Conservation (phyloP, 768 basidiomycete species). For the Phanerochaete carnosa region DNA sequence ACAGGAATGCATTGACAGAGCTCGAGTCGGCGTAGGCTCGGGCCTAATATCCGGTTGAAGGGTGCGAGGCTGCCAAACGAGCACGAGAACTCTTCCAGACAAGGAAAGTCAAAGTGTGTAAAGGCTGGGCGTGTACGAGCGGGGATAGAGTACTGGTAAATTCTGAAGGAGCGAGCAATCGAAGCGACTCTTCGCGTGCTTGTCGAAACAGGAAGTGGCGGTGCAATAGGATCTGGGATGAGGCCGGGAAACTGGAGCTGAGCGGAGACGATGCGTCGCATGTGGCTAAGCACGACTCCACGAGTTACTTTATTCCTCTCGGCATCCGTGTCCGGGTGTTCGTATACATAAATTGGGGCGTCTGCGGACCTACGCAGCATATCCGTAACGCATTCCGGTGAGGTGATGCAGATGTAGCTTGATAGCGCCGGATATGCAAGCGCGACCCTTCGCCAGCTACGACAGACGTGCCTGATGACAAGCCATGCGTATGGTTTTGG, state of each 20-base stretch:
- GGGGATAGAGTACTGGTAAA: too few relatives aligned
- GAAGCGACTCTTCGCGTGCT: too few relatives aligned
- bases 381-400: background rate
- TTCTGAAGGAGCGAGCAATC: too few relatives aligned
- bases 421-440: background rate
- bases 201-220: too few relatives aligned
- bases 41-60: background rate
- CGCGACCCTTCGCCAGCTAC: background rate
- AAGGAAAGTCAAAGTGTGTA: background rate
- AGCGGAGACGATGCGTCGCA: too few relatives aligned
- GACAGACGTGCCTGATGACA: background rate
- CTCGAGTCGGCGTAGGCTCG: background rate
- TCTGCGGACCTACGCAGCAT: background rate
- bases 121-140: background rate
- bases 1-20: background rate
- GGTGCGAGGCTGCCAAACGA: background rate
- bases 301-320: too few relatives aligned
- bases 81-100: background rate
- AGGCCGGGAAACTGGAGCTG: too few relatives aligned
- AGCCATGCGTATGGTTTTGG: background rate
- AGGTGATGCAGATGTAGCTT: background rate
- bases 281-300: too few relatives aligned
- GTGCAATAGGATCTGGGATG: too few relatives aligned
- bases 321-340: background rate
- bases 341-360: background rate